These are phyloP conservation scores for Nemania sp. DNA, from an alignment of 2,329 filamentous ascomycete species.

Conservation along the genomic window DNA sequence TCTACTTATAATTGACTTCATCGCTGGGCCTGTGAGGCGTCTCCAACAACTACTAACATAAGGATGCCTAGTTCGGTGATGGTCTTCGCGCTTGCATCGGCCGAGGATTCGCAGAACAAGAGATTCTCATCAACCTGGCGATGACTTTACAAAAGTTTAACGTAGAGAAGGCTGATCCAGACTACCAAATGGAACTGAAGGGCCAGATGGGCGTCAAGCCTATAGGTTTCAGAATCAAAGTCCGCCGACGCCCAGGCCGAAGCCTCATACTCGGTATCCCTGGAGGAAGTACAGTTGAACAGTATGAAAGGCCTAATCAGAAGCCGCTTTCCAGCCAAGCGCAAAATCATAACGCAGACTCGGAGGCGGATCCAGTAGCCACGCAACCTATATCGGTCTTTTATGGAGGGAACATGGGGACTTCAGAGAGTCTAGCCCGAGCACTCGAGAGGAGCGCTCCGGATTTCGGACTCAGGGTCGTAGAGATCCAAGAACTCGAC, in stretches of 20 bases:
- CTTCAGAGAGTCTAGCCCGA: constrained; percentile 58
- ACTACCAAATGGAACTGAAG: constrained; percentile 57
- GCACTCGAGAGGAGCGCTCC: constrained; percentile 50
- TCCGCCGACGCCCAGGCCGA: constrained; percentile 38
- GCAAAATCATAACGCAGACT: not conserved
- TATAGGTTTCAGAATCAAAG: constrained; percentile 64
- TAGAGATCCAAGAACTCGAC: constrained; percentile 52
- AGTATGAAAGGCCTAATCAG: too few species aligned
- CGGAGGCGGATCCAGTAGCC: constrained; percentile 35
- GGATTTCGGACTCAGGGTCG: constrained; percentile 50
- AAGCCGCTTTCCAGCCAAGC: not conserved
- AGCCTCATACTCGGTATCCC: constrained; percentile 10
- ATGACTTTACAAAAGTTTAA: constrained; percentile 73
- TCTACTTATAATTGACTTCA: too few species aligned
- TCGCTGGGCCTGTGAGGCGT: too few species aligned
- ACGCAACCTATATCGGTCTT: constrained; percentile 53
- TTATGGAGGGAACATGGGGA: constrained; percentile 61
- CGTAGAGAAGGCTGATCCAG: constrained; percentile 63
- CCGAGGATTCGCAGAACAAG: constrained; percentile 57
- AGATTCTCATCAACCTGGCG: constrained; percentile 51
- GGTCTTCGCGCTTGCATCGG: constrained; percentile 57
- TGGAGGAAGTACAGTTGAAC: too few species aligned
- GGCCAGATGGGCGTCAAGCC: constrained; percentile 65
- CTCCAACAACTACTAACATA: too few species aligned
- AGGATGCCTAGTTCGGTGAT: too few species aligned